These are phyloP conservation scores for Jamesozyma lodderae DNA, from an alignment of 805 yeast genomes.

Conservation along the genomic window DNA sequence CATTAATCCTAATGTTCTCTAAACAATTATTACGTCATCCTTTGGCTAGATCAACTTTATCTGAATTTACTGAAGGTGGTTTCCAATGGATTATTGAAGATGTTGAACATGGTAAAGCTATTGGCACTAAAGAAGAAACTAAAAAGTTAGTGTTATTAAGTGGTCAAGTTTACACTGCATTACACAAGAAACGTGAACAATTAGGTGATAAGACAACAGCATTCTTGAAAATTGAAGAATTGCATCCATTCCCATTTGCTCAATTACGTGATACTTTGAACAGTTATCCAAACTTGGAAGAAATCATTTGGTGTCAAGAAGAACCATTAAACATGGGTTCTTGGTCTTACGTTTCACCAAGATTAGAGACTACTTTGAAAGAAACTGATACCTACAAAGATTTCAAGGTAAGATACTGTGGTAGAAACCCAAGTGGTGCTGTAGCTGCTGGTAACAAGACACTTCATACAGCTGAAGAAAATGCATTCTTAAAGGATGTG, in stretches of 20 bases:
- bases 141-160: slow-evolving; percentile 76
- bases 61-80: slow-evolving; percentile 83
- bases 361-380: slow-evolving; percentile 65
- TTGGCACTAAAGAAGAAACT: slow-evolving; percentile 71
- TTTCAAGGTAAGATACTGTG: slow-evolving; percentile 68
- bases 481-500: slow-evolving; percentile 72
- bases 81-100: slow-evolving; percentile 97
- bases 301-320: slow-evolving; percentile 95
- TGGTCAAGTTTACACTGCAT: slow-evolving; percentile 93
- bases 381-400: slow-evolving; percentile 65
- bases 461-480: slow-evolving; percentile 83
- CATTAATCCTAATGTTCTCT: slow-evolving; percentile 80
- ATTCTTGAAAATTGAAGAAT: slow-evolving; percentile 80
- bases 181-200: slow-evolving; percentile 79
- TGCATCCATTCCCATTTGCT: slow-evolving; percentile 98
- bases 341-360: slow-evolving; percentile 72
- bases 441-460: slow-evolving; percentile 96
- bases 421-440: slow-evolving; percentile 96
- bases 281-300: slow-evolving; percentile 73
- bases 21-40: slow-evolving; percentile 95
- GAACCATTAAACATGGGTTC: slow-evolving; percentile 98
- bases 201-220: slow-evolving; percentile 78
- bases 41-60: slow-evolving; percentile 77
- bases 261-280: slow-evolving; percentile 79
- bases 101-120: slow-evolving; percentile 68